These are phyloP conservation scores for Huiozyma sinensis DNA, from an alignment of 805 yeast genomes.

Conservation along the genomic window DNA sequence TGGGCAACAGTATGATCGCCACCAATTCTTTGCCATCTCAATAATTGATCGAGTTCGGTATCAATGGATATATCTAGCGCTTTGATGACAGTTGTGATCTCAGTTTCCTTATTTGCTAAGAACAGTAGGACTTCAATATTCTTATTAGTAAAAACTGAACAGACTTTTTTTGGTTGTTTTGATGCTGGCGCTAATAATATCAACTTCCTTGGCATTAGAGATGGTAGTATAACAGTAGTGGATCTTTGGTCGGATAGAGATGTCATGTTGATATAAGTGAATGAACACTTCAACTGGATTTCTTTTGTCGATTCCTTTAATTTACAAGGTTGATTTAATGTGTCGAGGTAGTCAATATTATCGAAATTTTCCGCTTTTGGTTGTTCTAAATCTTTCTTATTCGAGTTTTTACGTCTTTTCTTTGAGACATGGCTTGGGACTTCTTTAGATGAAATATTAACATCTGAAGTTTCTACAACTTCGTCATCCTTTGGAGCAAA, in stretches of 20 bases:
- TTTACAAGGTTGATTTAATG: constrained; percentile 42
- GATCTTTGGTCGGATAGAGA: constrained; percentile 83
- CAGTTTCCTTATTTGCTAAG: constrained; percentile 31
- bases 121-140: constrained; percentile 27
- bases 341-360: constrained; percentile 40
- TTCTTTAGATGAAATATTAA: no score
- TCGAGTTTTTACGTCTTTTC: constrained; percentile 5
- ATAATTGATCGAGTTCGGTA: constrained; percentile 43
- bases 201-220: constrained; percentile 67
- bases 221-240: constrained; percentile 61
- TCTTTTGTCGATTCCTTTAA: constrained; percentile 28
- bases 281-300: constrained; percentile 54
- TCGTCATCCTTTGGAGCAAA: constrained; percentile 40
- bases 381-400: constrained; percentile 25
- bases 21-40: constrained; percentile 77
- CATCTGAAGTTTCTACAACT: background rate
- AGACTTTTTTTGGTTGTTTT: constrained; percentile 11
- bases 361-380: constrained; percentile 35
- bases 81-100: constrained; percentile 44
- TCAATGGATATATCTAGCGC: constrained; percentile 59
- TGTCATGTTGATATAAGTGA: constrained; percentile 68
- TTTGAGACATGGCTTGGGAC: constrained; percentile 7
- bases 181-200: constrained; percentile 31
- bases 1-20: constrained; percentile 79
- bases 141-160: constrained; percentile 12